Evolutionary conservation across 164 flowering plant species (phyloP), one percentile per base, ranked within the genome.

Genomic region (Akebia trifoliata): DNA sequence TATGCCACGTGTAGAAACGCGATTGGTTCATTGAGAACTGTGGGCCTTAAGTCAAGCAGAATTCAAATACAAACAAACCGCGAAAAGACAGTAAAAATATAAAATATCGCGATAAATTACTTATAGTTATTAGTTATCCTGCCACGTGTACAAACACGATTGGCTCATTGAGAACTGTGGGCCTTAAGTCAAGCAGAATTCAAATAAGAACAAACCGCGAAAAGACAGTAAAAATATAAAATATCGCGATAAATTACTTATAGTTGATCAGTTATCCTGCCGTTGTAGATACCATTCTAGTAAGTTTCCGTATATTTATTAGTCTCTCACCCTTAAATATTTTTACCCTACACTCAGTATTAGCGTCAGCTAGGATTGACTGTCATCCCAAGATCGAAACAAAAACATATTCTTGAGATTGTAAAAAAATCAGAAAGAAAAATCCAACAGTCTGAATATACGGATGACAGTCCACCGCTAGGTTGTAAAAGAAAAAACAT

Each of bases 391-490:
- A n/a, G n/a, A n/a, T n/a, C n/a, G n/a, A n/a, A n/a, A n/a, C n/a
- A n/a, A n/a, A n/a, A 38, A 38, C 15, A 15, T 14, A 15, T 3
- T 40, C 18, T 8, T 40, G 6, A 40, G 10, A 40, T 4, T 21
- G 15, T 21, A 40, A 40, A 40, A 17, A 9, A 15, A 4, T 21
- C 20, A 2, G 0, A 1, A 40, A 40, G 7, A n/a, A 39, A 48
- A 6, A 48, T 25, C 31, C 2, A 30, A 48, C 34, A 30, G 51
- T 48, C 15, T 15, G 30, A 2, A n/a, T 4, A 8, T 18, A 22
- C 15, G 54, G 36, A 50, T 34, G 54, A 50, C 54, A 9, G 8
- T 50, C 15, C 22, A 21, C 54, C 54, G 18, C 29, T 29, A 30
- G 29, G 28, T 10, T 30, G 35, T 15, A 40, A 40, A 40, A 1